phyloP scores from a whole-genome alignment of 1,139 yeast genomes.

The Saccharomyces uvarum region DNA sequence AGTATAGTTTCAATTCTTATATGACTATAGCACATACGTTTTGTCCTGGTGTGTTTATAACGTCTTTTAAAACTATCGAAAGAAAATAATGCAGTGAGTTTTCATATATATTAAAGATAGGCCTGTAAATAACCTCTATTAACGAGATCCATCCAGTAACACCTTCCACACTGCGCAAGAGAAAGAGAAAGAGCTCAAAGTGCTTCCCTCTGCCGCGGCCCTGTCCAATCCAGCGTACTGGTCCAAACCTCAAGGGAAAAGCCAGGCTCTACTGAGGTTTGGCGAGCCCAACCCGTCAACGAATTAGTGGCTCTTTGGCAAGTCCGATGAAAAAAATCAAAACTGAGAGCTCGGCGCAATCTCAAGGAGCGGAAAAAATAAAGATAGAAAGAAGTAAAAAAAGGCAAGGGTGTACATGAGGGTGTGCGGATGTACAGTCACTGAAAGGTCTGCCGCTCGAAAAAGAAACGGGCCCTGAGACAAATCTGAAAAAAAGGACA shows the following conservation, averaged over 20 bases:
- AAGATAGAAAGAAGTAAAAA: not conserved
- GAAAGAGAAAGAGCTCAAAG: not conserved
- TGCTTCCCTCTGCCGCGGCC: not conserved
- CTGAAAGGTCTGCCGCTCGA: not conserved
- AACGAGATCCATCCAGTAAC: not conserved
- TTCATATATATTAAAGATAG: not conserved
- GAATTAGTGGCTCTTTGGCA: not conserved
- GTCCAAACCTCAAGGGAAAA: not conserved
- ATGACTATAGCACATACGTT: conserved; percentile 16
- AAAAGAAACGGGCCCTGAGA: not conserved
- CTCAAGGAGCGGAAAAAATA: not conserved
- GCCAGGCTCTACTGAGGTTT: no score
- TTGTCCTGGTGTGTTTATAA: conserved; percentile 18
- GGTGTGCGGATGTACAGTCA: not conserved
- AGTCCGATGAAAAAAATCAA: not conserved
- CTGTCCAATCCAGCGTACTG: not conserved
- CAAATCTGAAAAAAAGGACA: not conserved
- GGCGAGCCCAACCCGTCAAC: no score
- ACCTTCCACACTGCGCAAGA: not conserved
- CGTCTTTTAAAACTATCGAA: not conserved
- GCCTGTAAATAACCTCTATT: not conserved
- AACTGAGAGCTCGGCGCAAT: not conserved
- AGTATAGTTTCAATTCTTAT: not conserved
- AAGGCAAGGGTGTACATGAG: not conserved
- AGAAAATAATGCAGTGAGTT: not conserved